These are phyloP conservation scores for Brassica rapa DNA, from an alignment of 345 rosid species.

Conservation along the genomic window DNA sequence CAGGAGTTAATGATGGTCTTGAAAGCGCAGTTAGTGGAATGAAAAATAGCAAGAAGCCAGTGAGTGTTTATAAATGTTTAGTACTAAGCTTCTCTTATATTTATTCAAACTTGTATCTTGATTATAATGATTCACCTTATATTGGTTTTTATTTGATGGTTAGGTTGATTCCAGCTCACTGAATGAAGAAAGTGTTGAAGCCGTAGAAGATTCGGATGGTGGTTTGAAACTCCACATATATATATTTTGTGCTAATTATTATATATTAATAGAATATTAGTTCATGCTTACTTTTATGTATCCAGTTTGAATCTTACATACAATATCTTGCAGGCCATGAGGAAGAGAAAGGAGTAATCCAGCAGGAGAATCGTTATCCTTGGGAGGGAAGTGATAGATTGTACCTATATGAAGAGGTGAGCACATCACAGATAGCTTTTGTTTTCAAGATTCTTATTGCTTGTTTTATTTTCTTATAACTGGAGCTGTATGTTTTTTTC, in stretches of 20 bases:
- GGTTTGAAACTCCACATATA: background rate
- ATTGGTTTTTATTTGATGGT: conserved; percentile 26
- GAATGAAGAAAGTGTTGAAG: conserved; percentile 67
- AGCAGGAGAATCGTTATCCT: conserved; percentile 55
- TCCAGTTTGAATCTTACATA: conserved; percentile 17
- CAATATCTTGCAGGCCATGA: conserved; percentile 52
- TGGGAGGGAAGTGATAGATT: conserved; percentile 97
- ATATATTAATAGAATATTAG: background rate
- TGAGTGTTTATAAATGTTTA: conserved; percentile 43
- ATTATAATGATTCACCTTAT: background rate
- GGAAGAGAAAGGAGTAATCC: conserved; percentile 54
- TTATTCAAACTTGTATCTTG: background rate
- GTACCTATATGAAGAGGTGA: conserved; percentile 85
- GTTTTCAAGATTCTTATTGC: background rate
- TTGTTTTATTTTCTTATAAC: background rate
- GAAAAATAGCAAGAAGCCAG: conserved; percentile 94
- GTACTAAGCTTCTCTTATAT: background rate
- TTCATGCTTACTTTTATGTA: background rate
- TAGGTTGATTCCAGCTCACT: conserved; percentile 67
- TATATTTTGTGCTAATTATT: background rate
- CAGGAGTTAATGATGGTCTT: conserved; percentile 70
- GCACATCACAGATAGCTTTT: background rate
- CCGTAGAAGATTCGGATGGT: conserved; percentile 73
- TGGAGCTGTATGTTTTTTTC: conserved; percentile 35
- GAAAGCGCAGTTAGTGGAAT: conserved; percentile 77